Conservation (phyloP, 306 rosid species). For the Cotoneaster glaucophyllus region DNA sequence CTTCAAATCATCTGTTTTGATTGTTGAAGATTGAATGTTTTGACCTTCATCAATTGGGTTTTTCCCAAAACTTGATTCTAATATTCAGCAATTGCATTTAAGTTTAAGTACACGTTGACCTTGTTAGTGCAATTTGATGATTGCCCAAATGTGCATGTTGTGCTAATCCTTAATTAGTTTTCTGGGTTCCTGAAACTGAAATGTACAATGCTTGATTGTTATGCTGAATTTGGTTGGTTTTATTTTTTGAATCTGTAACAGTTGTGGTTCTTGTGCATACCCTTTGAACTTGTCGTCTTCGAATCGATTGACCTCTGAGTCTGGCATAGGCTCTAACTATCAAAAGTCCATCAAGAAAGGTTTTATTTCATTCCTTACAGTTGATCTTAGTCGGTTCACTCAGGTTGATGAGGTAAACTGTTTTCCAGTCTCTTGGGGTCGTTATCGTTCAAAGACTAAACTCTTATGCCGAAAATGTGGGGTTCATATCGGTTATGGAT, state of each 20-base stretch:
- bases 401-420: slow-evolving; percentile 58
- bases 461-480: slow-evolving; percentile 58
- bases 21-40: not conserved
- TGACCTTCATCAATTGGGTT: not conserved
- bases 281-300: slow-evolving; percentile 55
- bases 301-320: slow-evolving; percentile 50
- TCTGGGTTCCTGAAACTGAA: slow-evolving; percentile 10
- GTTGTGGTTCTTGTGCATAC: slow-evolving; percentile 67
- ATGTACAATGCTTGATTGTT: not conserved
- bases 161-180: not conserved
- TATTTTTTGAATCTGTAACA: slow-evolving; percentile 14
- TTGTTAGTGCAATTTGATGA: not conserved
- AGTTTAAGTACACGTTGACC: not conserved
- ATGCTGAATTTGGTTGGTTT: not conserved
- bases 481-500: slow-evolving; percentile 55
- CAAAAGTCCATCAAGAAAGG: slow-evolving; percentile 45
- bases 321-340: slow-evolving; percentile 48
- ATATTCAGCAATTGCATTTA: not conserved
- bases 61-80: not conserved
- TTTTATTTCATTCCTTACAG: slow-evolving; percentile 39
- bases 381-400: slow-evolving; percentile 60
- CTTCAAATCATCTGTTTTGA: not conserved
- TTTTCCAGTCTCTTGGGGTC: slow-evolving; percentile 43
- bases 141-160: not conserved
- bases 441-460: slow-evolving; percentile 38